Evolutionary conservation across 2,329 filamentous ascomycete genomes (phyloP).

Genomic region (Sporothrix euskadiensis): DNA sequence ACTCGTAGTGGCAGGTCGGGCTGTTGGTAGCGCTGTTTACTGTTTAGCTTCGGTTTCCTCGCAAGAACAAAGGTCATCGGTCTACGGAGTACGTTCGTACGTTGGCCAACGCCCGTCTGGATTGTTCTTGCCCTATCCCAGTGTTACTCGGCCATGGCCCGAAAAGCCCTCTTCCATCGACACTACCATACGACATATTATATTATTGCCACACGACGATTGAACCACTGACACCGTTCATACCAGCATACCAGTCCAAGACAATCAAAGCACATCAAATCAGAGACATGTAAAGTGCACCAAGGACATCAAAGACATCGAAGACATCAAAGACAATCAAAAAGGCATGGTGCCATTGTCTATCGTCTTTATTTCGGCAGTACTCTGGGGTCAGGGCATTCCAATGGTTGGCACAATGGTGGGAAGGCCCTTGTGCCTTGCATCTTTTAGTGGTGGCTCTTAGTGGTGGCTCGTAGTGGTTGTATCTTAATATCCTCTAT

Average conservation of each 20-base stretch:
- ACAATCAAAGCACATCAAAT: background rate
- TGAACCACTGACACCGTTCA: background rate
- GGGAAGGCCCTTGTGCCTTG: background rate
- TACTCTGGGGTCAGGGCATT: conserved; percentile 8
- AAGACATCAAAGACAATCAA: background rate
- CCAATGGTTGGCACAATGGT: conserved; percentile 5
- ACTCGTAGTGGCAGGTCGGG: background rate
- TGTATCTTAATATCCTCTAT: background rate
- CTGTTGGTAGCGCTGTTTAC: background rate
- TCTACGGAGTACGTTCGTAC: too few relatives aligned
- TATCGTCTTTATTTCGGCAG: conserved; percentile 28
- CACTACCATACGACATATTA: background rate
- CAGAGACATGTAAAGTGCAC: too few relatives aligned
- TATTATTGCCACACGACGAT: background rate
- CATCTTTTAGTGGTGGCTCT: background rate
- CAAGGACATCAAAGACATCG: background rate
- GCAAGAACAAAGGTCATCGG: background rate
- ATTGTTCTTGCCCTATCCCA: background rate
- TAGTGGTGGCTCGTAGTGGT: background rate
- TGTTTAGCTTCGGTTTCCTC: background rate
- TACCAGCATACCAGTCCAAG: conserved; percentile 10
- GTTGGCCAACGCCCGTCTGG: background rate
- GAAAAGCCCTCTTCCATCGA: background rate
- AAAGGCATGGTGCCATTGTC: conserved; percentile 11
- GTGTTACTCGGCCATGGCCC: background rate